Percentiles rank a stretch among this genome's conserved stretches.
Evolutionary conservation across 2,329 filamentous ascomycete genomes (phyloP).

Genomic region (Exserohilum turcica): DNA sequence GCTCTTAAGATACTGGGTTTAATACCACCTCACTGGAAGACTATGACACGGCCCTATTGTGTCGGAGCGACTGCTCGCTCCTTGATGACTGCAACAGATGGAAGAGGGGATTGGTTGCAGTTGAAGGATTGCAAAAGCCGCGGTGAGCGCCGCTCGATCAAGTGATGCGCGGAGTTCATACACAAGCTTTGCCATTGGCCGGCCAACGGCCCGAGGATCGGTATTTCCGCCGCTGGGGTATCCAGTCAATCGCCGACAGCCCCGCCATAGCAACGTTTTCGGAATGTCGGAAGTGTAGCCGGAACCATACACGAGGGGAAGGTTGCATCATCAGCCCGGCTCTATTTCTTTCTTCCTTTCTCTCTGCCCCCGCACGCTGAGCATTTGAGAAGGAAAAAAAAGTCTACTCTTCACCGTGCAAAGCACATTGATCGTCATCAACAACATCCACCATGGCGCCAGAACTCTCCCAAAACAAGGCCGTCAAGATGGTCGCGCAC

Average conservation of each 20-base stretch:
- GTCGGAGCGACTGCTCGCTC: too few relatives aligned
- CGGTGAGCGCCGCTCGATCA: background rate
- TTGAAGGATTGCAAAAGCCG: slow-evolving; percentile 1
- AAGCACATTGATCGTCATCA: background rate
- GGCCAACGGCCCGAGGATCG: slow-evolving; percentile 26
- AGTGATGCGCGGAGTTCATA: background rate
- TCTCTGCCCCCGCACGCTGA: background rate
- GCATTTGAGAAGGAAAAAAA: background rate
- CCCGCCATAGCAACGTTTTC: slow-evolving; percentile 14
- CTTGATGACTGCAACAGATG: too few relatives aligned
- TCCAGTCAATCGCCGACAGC: slow-evolving; percentile 18
- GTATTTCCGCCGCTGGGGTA: slow-evolving; percentile 20
- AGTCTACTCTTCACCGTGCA: background rate
- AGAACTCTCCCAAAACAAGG: slow-evolving; percentile 54
- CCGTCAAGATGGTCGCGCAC: slow-evolving; percentile 59
- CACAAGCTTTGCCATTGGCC: slow-evolving; percentile 9
- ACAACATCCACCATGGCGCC: slow-evolving; percentile 49
- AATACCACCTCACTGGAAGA: background rate
- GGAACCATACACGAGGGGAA: slow-evolving; percentile 15
- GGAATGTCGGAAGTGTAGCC: slow-evolving; percentile 24
- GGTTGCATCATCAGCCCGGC: slow-evolving; percentile 6
- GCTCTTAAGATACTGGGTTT: background rate
- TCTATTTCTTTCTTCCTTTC: background rate
- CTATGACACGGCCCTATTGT: too few relatives aligned
- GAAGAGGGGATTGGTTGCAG: background rate